Evolutionary conservation across 2,329 filamentous ascomycete species (phyloP), one percentile per base, ranked within the genome.

Genomic region (Xylariaceae sp.): DNA sequence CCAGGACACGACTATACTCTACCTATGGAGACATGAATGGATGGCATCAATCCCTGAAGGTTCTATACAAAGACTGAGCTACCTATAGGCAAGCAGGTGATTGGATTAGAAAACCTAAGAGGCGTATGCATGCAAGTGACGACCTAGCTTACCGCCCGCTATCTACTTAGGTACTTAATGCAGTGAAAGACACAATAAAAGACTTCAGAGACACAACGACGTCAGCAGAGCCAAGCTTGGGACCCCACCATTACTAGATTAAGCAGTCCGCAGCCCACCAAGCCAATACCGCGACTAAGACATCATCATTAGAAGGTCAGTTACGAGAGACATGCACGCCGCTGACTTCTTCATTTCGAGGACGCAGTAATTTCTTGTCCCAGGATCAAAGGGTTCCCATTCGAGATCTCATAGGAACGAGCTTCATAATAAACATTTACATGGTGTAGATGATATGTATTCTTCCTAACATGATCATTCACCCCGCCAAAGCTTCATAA

Each of bases 211-310:
- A 48, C 39, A 52, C 59, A 55, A 60, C 58, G 46, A 60, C 58
- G 53, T 60, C 58, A 60, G 50, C 49, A 56, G 53, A 29, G 42
- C 30, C 52, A 47, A 30, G 40, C 21, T 29, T 35, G 48, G 27
- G 56, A 55, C 55, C 52, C 55, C 56, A 50, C 55, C 35, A 50
- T n/a, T 33, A 7, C 35, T 36, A 21, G 4, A 30, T 30, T 13
- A 30, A 20, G 16, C 23, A 20, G 6, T 13, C 41, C 11, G 23
- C 13, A 29, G 24, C 26, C 24, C 42, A 18, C 9, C 42, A 13
- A 11, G 27, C 40, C 21, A 27, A 39, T n/a, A n/a, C n/a, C 10
- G 9, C 37, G 15, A 15, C 37, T 40, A 2, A 20, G 10, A 43
- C 21, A 41, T 41, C 21, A 41, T 37, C 16, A 37, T 21, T n/a